Evolutionary conservation across 1,139 yeast genomes (phyloP).

Genomic region (Suhomyces kunorum): DNA sequence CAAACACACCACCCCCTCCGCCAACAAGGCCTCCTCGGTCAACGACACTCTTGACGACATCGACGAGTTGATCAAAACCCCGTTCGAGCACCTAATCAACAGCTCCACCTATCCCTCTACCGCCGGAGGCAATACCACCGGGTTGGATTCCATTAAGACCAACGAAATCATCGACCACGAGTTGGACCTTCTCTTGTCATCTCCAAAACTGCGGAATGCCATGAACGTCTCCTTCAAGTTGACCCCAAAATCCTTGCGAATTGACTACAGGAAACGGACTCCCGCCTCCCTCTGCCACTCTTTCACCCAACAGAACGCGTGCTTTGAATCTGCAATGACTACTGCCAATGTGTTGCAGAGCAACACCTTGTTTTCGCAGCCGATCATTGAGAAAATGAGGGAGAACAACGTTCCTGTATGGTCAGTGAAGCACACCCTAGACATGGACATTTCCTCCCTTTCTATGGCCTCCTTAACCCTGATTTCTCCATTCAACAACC

Average conservation of each 20-base stretch:
- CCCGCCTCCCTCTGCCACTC: conserved; percentile 8
- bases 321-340: conserved; percentile 6
- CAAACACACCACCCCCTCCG: conserved; percentile 12
- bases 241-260: conserved; percentile 11
- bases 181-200: conserved; percentile 19
- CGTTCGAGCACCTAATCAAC: conserved; percentile 15
- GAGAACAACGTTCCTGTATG: conserved; percentile 16
- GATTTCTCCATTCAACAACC: conserved; percentile 17
- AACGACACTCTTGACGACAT: conserved; percentile 14
- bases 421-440: conserved; percentile 14
- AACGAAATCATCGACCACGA: conserved; percentile 21
- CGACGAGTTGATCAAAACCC: conserved; percentile 20
- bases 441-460: conserved; percentile 12
- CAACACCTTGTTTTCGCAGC: conserved; percentile 4
- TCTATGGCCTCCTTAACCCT: conserved; percentile 10
- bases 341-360: conserved; percentile 4
- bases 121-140: conserved; percentile 1
- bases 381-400: conserved; percentile 12
- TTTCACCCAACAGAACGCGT: conserved; percentile 13
- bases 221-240: conserved; percentile 9
- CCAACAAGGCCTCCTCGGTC: conserved; percentile 9
- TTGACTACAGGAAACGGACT: conserved; percentile 8
- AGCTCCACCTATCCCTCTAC: conserved; percentile 6
- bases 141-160: conserved; percentile 19
- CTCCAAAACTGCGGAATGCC: conserved; percentile 14